Base-by-base conservation (phyloP, 1,139 yeast species). In the Yamadazyma aaseri region DNA sequence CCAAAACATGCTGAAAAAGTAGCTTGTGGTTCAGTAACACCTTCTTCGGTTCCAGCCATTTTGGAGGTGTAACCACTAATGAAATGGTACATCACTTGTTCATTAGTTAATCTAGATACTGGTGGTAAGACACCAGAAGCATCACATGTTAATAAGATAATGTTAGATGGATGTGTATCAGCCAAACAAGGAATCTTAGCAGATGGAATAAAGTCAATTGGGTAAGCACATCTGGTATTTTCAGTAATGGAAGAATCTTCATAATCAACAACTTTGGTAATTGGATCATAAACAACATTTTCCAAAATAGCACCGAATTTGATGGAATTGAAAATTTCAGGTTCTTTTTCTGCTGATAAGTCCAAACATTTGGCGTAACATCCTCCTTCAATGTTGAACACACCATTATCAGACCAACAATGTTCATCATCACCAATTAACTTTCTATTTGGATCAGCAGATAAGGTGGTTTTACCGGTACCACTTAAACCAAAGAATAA, bases 21-120 rank as follows among this genome's bases (percentile, higher is more conserved):
- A 39, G 97, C 96, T 65, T 86, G 90, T 42, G 98, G 97, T 71
- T 92, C 97, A 47, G 97, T 90, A 50, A 92, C 87, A 68, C 98
- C 98, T 64, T 87, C 95, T 71, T 92, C 98, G 39, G 98, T 92
- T 65, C 98, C 98, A 46, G 98, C 97, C 95, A 92, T 92, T 80
- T 92, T 92, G 41, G 97, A 90, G 45, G 98, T 92, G 79, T 92
- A 92, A 60, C 98, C 98, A 45, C 96, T 85, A 53, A 92, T 92
- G 70, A 92, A 92, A 71, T 92, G 97, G 77, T 92, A 92, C 97
- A 92, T 92, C 49, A 92, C 97, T 71, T 92, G 97, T 50, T 92
- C 87, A 58, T 87, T 87, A 40, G 95, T 77, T 64, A 92, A 79
- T 69, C 83, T 87, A 46, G 97, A 89, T 43, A 92, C 95, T 49